Conservation (phyloP, 2,329 filamentous ascomycete genomes). For the Trichoderma sp. region DNA sequence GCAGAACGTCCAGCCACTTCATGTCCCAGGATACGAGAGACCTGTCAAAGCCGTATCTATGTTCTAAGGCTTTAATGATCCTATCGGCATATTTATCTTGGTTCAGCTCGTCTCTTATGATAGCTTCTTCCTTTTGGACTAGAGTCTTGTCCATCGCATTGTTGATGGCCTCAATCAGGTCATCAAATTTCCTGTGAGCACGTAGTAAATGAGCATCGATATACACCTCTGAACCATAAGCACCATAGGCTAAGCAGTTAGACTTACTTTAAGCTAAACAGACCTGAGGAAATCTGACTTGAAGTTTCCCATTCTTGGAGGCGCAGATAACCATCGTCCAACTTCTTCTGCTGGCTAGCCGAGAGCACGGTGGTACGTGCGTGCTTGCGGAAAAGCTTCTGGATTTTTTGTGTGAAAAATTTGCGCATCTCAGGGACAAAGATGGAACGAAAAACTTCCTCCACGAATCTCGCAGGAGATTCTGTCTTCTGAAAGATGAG, state of each 20-base stretch:
- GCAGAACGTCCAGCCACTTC: not conserved
- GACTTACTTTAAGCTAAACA: not conserved
- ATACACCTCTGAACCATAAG: not conserved
- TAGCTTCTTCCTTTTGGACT: not conserved
- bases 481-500: not conserved
- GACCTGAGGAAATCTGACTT: not conserved
- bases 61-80: not conserved
- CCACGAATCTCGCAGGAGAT: not conserved
- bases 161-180: not conserved
- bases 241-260: not conserved
- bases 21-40: not conserved
- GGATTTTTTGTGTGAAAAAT: not conserved
- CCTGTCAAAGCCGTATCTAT: not conserved
- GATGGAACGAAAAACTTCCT: not conserved
- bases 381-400: not conserved
- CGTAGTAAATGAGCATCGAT: not conserved
- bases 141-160: not conserved
- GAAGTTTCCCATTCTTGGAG: not conserved
- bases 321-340: not conserved
- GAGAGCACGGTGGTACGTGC: not conserved
- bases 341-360: not conserved
- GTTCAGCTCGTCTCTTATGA: not conserved
- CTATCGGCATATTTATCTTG: not conserved
- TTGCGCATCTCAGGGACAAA: not conserved
- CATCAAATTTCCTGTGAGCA: not conserved